These are phyloP conservation scores for Anthracocystis setariae DNA, from an alignment of 1,284 basidiomycete species.

Conservation along the genomic window DNA sequence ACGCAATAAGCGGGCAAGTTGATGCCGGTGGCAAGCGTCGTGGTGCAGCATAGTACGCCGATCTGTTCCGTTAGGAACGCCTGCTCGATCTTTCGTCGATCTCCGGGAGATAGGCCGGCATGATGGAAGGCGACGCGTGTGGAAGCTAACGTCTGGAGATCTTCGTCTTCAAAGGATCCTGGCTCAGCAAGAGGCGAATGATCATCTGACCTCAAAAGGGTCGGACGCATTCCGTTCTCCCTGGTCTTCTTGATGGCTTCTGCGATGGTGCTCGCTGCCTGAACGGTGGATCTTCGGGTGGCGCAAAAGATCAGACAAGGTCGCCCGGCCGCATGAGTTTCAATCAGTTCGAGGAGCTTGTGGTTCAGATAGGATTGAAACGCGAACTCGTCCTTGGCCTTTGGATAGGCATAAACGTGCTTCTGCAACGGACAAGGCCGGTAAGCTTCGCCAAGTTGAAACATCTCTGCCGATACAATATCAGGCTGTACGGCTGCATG, in stretches of 20 bases:
- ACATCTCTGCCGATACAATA: slow-evolving; percentile 27
- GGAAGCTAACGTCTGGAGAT: slow-evolving; percentile 31
- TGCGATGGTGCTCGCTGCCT: slow-evolving; percentile 78
- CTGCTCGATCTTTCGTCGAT: slow-evolving; percentile 77
- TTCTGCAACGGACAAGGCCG: slow-evolving; percentile 57
- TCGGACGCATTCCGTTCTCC: slow-evolving; percentile 27
- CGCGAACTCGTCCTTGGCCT: slow-evolving; percentile 78
- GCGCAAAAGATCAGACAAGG: slow-evolving; percentile 57
- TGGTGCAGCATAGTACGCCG: slow-evolving; percentile 46
- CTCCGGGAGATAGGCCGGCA: slow-evolving; percentile 80
- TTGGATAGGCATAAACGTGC: slow-evolving; percentile 68
- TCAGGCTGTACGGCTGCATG: background rate
- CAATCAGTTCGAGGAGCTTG: slow-evolving; percentile 74
- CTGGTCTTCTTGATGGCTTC: slow-evolving; percentile 72
- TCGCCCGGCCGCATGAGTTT: slow-evolving; percentile 44
- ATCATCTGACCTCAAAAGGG: background rate
- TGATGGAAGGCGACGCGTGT: slow-evolving; percentile 85
- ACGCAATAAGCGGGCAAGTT: slow-evolving; percentile 73
- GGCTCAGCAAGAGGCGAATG: no score
- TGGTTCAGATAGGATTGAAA: slow-evolving; percentile 80
- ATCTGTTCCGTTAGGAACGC: slow-evolving; percentile 76
- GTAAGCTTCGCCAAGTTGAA: slow-evolving; percentile 55
- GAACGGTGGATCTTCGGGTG: slow-evolving; percentile 70
- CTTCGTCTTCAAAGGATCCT: slow-evolving; percentile 35
- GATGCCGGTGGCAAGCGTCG: slow-evolving; percentile 86